Percentiles rank a stretch among this genome's conserved stretches.
phyloP scores from a whole-genome alignment of 805 yeast species.

The Pichia nanzhaoensis region DNA sequence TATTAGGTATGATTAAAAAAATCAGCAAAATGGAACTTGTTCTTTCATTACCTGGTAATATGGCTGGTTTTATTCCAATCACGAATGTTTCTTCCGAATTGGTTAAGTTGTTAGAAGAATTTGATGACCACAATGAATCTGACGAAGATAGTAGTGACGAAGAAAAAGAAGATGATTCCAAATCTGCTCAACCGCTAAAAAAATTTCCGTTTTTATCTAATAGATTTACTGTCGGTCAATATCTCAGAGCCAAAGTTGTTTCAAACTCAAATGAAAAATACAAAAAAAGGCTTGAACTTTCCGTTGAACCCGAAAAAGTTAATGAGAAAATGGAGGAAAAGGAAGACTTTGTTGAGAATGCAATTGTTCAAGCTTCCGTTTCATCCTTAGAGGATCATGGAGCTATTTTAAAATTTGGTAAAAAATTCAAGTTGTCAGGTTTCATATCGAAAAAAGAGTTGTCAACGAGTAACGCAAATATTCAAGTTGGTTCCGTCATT shows the following conservation, averaged over 20 bases:
- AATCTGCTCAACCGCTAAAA: conserved; percentile 27
- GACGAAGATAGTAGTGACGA: conserved; percentile 25
- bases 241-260: conserved; percentile 77
- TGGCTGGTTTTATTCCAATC: conserved; percentile 72
- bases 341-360: conserved; percentile 60
- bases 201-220: conserved; percentile 51
- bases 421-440: conserved; percentile 45
- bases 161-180: conserved; percentile 12
- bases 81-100: conserved; percentile 64
- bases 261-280: conserved; percentile 34
- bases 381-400: conserved; percentile 91
- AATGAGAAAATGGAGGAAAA: conserved; percentile 51
- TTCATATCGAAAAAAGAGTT: conserved; percentile 72
- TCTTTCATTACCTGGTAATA: conserved; percentile 70
- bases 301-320: conserved; percentile 67
- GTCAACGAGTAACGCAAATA: conserved; percentile 9
- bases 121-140: conserved; percentile 44
- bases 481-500: conserved; percentile 58
- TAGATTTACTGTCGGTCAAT: conserved; percentile 68
- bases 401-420: conserved; percentile 65
- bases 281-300: conserved; percentile 60
- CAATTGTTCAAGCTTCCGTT: conserved; percentile 69
- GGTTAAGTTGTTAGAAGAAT: conserved; percentile 48
- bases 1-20: conserved; percentile 68
- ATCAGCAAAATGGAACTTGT: conserved; percentile 59